Conservation (phyloP, 2,329 filamentous ascomycete genomes). For the Capronia epimyces region DNA sequence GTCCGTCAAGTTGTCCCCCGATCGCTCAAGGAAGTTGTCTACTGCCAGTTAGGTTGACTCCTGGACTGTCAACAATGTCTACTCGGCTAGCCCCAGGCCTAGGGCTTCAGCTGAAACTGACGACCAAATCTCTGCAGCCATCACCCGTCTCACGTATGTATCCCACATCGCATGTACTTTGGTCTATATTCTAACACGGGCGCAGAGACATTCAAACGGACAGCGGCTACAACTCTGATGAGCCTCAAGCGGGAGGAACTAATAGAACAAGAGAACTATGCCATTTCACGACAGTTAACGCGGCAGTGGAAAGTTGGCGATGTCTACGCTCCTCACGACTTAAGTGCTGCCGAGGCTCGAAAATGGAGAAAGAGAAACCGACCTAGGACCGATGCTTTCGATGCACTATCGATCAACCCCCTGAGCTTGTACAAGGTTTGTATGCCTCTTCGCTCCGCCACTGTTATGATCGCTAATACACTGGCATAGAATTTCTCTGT, state of each 20-base stretch:
- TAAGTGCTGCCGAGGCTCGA: slow-evolving; percentile 68
- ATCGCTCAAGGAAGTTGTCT: background rate
- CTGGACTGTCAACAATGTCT: background rate
- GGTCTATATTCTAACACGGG: background rate
- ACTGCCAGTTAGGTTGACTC: background rate
- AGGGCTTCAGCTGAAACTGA: background rate
- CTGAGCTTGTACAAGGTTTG: slow-evolving; percentile 79
- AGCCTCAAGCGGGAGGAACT: slow-evolving; percentile 31
- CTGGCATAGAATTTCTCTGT: slow-evolving; percentile 75
- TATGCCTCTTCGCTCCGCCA: slow-evolving; percentile 12
- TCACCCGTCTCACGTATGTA: background rate
- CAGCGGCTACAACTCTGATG: slow-evolving; percentile 5
- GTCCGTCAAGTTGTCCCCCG: background rate
- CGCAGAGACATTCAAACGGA: slow-evolving; percentile 11
- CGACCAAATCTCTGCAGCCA: background rate
- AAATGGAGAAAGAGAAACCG: slow-evolving; percentile 65
- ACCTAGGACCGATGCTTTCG: slow-evolving; percentile 65
- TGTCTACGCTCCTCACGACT: slow-evolving; percentile 83
- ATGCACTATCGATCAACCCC: slow-evolving; percentile 73
- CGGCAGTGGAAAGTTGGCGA: slow-evolving; percentile 73
- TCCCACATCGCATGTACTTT: background rate
- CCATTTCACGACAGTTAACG: slow-evolving; percentile 43
- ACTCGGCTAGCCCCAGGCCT: background rate
- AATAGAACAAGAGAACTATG: slow-evolving; percentile 35
- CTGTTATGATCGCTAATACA: slow-evolving; percentile 12